Percentiles rank a stretch among this genome's conserved stretches.
phyloP scores from a whole-genome alignment of 768 basidiomycete genomes.

The Russula brevipes region DNA sequence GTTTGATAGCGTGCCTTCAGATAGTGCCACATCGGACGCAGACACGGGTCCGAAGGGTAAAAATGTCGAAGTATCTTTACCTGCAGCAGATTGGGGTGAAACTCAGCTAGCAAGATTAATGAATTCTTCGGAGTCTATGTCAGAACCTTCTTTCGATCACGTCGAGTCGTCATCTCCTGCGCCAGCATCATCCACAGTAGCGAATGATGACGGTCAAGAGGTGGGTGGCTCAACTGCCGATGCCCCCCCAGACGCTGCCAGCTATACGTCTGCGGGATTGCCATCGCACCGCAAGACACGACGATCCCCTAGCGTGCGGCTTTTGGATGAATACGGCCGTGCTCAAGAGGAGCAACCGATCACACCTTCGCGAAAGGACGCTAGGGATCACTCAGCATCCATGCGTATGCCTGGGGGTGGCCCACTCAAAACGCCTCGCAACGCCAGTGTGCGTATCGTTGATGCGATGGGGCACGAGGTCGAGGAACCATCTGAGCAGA shows the following conservation, averaged over 20 bases:
- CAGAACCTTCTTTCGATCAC: slow-evolving; percentile 22
- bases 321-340: slow-evolving; percentile 67
- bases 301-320: slow-evolving; percentile 49
- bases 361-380: slow-evolving; percentile 24
- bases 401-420: slow-evolving; percentile 18
- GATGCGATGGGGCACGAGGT: slow-evolving; percentile 68
- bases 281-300: slow-evolving; percentile 35
- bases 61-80: neutral
- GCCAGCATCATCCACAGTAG: neutral
- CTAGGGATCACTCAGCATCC: slow-evolving; percentile 26
- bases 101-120: neutral
- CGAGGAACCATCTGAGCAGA: slow-evolving; percentile 31
- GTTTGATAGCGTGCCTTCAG: slow-evolving; percentile 47
- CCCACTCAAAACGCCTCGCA: slow-evolving; percentile 30
- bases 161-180: slow-evolving; percentile 21
- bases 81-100: slow-evolving; percentile 15
- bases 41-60: slow-evolving; percentile 19
- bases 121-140: slow-evolving; percentile 13
- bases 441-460: slow-evolving; percentile 51
- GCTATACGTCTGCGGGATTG: slow-evolving; percentile 20
- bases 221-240: neutral
- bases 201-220: neutral
- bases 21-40: slow-evolving; percentile 29
- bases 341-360: slow-evolving; percentile 5
- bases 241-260: slow-evolving; percentile 23